Base-by-base conservation (phyloP, 805 yeast species). In the Blastobotrys peoriensis region DNA sequence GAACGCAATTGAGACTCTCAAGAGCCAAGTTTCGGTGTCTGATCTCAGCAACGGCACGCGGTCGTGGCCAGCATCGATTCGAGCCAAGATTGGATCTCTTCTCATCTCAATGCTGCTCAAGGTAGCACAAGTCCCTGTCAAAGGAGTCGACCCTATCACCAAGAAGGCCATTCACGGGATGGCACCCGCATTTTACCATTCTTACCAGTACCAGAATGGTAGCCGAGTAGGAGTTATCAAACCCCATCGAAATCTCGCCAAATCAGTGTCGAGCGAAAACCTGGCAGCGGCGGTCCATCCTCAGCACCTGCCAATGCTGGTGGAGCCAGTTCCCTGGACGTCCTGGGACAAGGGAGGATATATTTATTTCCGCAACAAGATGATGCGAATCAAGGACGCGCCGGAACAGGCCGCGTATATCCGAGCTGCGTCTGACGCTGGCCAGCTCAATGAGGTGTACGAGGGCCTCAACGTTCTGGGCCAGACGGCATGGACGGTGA, bases 401-500 rank as follows among this genome's bases (percentile, higher is more conserved):
- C 86, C 93, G 1, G 98, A 93, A 63, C 96, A 93, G 51, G 63
- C 74, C 20, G 96, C 96, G 0, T 93, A 93, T 59, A 70, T 91
- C 41, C 82, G 79, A 56, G 93, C 94, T 0, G 96, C 96, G 2
- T 77, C 87, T 6, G 80, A 78, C 22, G 71, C 81, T 21, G 77
- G 80, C 6, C 77, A 76, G 40, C 66, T 93, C 48, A 78, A 77
- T 34, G 65, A 70, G 10, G 83, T 93, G 13, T 84, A 81, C 57
- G 74, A 77, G 41, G 98, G 97, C 3, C 70, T 89, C 48, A 88
- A 87, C 59, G 91, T 84, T 10, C 66, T 91, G 44, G 98, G 98
- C 5, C 67, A 72, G 33, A 85, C 98, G 2, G 74, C 96, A 0
- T 93, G 98, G 98, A 84, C 97, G 1, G 81, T 93, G 27, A 93